Percentiles rank a stretch among this genome's conserved stretches.
phyloP scores from a whole-genome alignment of 2,329 filamentous ascomycete genomes.

The Alternaria metachromatica region DNA sequence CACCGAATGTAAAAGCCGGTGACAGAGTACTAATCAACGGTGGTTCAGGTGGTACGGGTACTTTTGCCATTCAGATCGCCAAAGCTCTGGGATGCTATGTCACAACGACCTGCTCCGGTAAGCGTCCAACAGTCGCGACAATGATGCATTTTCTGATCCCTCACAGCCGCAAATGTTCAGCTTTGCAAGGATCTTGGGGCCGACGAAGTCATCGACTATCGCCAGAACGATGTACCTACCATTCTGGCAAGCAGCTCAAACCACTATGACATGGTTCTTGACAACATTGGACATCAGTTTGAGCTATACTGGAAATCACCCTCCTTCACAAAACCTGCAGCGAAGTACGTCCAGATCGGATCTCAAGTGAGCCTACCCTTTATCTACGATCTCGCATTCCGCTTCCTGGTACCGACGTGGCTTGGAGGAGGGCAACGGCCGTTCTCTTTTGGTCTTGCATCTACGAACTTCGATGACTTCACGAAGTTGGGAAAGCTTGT shows the following conservation, averaged over 20 bases:
- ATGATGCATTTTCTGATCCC: not conserved
- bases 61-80: constrained; percentile 67
- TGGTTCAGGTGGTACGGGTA: constrained; percentile 66
- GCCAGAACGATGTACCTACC: constrained; percentile 54
- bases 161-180: constrained; percentile 57
- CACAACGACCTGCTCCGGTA: constrained; percentile 62
- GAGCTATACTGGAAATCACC: constrained; percentile 30
- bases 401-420: constrained; percentile 37
- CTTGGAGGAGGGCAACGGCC: constrained; percentile 58
- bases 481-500: constrained; percentile 60
- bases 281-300: constrained; percentile 58
- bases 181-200: constrained; percentile 65
- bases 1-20: constrained; percentile 32
- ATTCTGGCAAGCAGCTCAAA: constrained; percentile 54
- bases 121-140: not conserved
- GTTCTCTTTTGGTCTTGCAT: constrained; percentile 45
- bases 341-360: constrained; percentile 30
- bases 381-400: constrained; percentile 21
- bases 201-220: constrained; percentile 68
- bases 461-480: constrained; percentile 24
- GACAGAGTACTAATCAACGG: constrained; percentile 68
- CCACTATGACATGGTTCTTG: constrained; percentile 61
- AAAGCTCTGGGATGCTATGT: constrained; percentile 65
- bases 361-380: constrained; percentile 24
- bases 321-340: constrained; percentile 17